Conservation (phyloP, 768 basidiomycete genomes). For the Auriscalpium orientale region DNA sequence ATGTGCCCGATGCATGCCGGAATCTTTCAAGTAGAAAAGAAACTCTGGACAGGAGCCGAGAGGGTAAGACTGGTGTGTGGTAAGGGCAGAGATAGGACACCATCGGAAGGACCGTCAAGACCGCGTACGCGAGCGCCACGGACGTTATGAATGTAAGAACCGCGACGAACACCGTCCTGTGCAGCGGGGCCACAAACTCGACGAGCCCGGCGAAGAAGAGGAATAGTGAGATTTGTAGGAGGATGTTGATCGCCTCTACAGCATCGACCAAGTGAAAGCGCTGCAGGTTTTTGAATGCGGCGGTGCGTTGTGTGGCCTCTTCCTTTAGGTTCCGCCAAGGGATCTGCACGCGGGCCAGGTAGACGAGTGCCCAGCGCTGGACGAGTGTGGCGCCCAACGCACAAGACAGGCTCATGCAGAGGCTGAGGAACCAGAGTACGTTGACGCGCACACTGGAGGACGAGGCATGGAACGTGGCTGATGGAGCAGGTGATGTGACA, state of each 20-base stretch:
- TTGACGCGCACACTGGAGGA: slow-evolving; percentile 3
- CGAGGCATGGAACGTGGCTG: background rate
- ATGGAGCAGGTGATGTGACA: background rate
- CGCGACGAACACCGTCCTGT: slow-evolving; percentile 1
- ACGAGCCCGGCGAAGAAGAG: slow-evolving; percentile 9
- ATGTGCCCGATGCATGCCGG: too few species aligned
- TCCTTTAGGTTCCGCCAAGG: background rate
- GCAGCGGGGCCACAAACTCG: slow-evolving; percentile 5
- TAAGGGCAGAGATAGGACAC: slow-evolving; percentile 6
- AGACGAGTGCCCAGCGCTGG: slow-evolving; percentile 10
- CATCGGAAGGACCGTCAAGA: slow-evolving; percentile 8
- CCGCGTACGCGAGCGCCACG: background rate
- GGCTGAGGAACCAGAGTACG: slow-evolving; percentile 9
- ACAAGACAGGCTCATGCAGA: slow-evolving; percentile 8
- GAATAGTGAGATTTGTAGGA: slow-evolving; percentile 10
- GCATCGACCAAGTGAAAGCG: slow-evolving; percentile 2
- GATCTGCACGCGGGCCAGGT: background rate
- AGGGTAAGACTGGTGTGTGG: slow-evolving; percentile 7
- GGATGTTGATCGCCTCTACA: slow-evolving; percentile 10
- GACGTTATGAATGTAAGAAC: background rate
- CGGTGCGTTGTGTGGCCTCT: slow-evolving; percentile 7
- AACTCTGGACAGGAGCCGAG: background rate
- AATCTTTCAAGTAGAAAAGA: too few species aligned
- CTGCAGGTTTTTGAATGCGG: slow-evolving; percentile 4
- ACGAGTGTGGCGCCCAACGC: slow-evolving; percentile 5